Evolutionary conservation across 495 filamentous ascomycete genomes (phyloP).

Genomic region (Aspergillus haitiensis): DNA sequence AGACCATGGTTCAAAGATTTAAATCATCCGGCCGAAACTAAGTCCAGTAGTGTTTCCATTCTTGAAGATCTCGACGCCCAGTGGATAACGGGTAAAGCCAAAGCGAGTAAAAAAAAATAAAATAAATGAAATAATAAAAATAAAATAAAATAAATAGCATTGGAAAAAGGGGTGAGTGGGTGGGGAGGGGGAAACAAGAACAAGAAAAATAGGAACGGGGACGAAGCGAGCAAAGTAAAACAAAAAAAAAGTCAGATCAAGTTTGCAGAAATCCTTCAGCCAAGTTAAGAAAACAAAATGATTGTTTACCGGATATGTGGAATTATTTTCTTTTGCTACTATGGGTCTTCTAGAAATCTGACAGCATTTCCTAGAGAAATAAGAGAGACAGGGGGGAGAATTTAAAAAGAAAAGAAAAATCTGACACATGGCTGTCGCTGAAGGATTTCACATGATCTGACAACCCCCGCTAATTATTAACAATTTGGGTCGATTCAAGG

Average conservation of each 20-base stretch:
- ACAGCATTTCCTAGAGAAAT: neutral
- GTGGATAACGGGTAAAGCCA: no score
- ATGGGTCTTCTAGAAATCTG: neutral
- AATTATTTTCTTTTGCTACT: no score
- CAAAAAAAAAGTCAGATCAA: neutral
- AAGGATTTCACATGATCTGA: constrained; percentile 6
- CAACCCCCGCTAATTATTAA: constrained; percentile 1
- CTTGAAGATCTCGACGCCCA: neutral
- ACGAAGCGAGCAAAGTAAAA: neutral
- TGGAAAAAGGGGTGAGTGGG: no score
- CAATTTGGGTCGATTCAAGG: neutral
- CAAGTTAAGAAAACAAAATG: neutral
- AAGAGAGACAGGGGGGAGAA: neutral
- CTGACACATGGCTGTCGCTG: neutral
- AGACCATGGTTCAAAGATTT: constrained; percentile 1
- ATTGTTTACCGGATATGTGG: no score
- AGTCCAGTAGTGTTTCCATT: neutral
- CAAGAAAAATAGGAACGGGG: neutral
- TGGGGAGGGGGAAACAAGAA: neutral
- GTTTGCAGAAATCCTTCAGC: constrained; percentile 4
- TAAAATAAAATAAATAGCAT: no score
- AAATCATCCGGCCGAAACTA: constrained; percentile 1
- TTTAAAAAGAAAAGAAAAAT: no score
- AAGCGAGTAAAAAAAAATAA: no score
- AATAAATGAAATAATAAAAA: no score